Percentiles rank a stretch among this genome's conserved stretches.
Evolutionary conservation across 2,329 filamentous ascomycete genomes (phyloP).

Genomic region (Talaromyces rugulosus): DNA sequence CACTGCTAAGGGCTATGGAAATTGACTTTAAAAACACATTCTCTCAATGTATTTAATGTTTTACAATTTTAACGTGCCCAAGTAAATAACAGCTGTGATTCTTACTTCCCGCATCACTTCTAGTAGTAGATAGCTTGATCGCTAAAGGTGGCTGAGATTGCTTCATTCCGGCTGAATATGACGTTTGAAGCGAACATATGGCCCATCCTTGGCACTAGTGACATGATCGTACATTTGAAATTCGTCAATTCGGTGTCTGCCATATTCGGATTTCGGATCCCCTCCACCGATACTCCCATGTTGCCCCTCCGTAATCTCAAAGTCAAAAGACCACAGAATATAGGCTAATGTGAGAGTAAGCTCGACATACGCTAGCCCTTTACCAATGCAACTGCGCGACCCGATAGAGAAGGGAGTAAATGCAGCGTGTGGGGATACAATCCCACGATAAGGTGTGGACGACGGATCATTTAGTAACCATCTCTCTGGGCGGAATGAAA

Average conservation of each 20-base stretch:
- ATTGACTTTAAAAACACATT: no score
- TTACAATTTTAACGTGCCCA: no score
- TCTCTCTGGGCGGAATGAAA: constrained; percentile 29
- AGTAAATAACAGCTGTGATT: no score
- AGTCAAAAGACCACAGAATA: not conserved
- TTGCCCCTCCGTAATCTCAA: not conserved
- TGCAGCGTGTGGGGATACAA: constrained; percentile 4
- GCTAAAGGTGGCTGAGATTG: no score
- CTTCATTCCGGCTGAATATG: not conserved
- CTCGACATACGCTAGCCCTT: constrained; percentile 12
- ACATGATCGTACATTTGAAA: not conserved
- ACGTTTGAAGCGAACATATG: not conserved
- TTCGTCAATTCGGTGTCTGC: not conserved
- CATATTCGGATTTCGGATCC: not conserved
- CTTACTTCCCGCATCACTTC: no score
- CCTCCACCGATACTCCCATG: not conserved
- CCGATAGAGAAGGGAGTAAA: constrained; percentile 15
- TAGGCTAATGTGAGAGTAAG: not conserved
- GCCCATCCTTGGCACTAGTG: not conserved
- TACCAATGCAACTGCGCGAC: constrained; percentile 18
- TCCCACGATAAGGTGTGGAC: not conserved
- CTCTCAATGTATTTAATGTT: no score
- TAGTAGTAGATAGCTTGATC: no score
- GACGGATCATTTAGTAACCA: constrained; percentile 23
- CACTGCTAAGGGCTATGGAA: no score